Conservation (phyloP, 1,284 basidiomycete genomes). For the Tylopilus sp. region DNA sequence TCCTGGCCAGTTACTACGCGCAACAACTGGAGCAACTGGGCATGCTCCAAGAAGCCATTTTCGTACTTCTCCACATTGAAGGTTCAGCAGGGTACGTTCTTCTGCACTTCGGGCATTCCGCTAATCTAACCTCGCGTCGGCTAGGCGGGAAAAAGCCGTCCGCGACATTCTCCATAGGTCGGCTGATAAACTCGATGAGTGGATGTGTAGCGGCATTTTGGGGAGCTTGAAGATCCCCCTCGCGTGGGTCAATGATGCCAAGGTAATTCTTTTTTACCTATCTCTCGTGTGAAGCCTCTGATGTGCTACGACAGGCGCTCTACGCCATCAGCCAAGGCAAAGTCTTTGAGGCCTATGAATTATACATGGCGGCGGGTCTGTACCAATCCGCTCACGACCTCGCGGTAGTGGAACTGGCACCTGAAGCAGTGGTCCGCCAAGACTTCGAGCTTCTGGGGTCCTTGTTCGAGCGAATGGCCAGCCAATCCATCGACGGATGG, state of each 20-base stretch:
- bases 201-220: slow-evolving; percentile 68
- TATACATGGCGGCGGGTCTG: slow-evolving; percentile 69
- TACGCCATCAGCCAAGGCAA: slow-evolving; percentile 61
- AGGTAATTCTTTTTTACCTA: slow-evolving; percentile 44
- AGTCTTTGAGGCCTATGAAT: slow-evolving; percentile 74
- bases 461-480: slow-evolving; percentile 71
- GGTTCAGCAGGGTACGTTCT: slow-evolving; percentile 64
- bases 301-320: slow-evolving; percentile 50
- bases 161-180: slow-evolving; percentile 79
- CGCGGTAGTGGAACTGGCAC: slow-evolving; percentile 80
- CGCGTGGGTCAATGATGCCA: slow-evolving; percentile 86
- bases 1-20: slow-evolving; percentile 81
- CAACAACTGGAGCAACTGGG: slow-evolving; percentile 81
- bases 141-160: slow-evolving; percentile 74
- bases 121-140: slow-evolving; percentile 5
- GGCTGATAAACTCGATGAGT: slow-evolving; percentile 64
- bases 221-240: slow-evolving; percentile 78
- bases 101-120: background rate
- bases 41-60: slow-evolving; percentile 82
- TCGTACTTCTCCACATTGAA: slow-evolving; percentile 89
- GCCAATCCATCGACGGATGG: slow-evolving; percentile 69
- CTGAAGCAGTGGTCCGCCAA: slow-evolving; percentile 81
- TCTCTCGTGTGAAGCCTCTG: slow-evolving; percentile 6
- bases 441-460: slow-evolving; percentile 72
- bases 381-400: slow-evolving; percentile 79